phyloP scores from a whole-genome alignment of 164 flowering plant genomes.

The Houttuynia cordata region DNA sequence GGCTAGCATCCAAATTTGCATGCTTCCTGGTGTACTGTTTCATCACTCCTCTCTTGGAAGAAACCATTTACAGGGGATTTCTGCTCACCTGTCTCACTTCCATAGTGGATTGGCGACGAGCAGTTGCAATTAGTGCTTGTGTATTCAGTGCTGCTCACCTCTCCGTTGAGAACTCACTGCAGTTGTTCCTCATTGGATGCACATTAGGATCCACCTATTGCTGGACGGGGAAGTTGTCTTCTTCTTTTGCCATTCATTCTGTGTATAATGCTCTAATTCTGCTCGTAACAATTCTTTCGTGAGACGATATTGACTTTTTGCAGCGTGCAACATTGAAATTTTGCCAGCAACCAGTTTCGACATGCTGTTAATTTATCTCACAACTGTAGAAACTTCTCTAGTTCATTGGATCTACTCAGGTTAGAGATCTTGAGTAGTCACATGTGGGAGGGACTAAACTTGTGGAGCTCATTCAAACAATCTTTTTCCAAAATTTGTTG shows the following conservation, averaged over 20 bases:
- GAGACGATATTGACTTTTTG: not conserved
- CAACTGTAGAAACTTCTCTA: too few species aligned
- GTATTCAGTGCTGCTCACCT: conserved; percentile 70
- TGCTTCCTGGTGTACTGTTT: conserved; percentile 48
- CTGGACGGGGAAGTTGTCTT: conserved; percentile 64
- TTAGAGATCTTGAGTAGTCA: too few species aligned
- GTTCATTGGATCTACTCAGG: too few species aligned
- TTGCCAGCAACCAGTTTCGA: too few species aligned
- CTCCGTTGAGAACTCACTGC: conserved; percentile 62
- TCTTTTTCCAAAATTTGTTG: too few species aligned
- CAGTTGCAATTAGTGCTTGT: conserved; percentile 55
- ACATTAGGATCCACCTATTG: conserved; percentile 76
- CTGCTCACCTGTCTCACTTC: conserved; percentile 50
- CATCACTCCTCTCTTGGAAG: conserved; percentile 70
- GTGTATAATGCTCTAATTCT: conserved; percentile 64
- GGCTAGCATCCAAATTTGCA: conserved; percentile 27
- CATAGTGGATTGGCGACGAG: conserved; percentile 55
- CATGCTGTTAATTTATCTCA: too few species aligned
- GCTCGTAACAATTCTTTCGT: conserved; percentile 20
- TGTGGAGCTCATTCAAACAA: too few species aligned
- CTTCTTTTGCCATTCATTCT: conserved; percentile 60
- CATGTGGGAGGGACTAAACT: too few species aligned
- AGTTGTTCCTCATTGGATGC: conserved; percentile 57
- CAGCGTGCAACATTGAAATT: not conserved
- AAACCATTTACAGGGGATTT: conserved; percentile 76